A percentile compares a stretch with the other conserved stretches of the same genome.
phyloP scores from a whole-genome alignment of 441 rosid species.

The Gossypium trilobum region DNA sequence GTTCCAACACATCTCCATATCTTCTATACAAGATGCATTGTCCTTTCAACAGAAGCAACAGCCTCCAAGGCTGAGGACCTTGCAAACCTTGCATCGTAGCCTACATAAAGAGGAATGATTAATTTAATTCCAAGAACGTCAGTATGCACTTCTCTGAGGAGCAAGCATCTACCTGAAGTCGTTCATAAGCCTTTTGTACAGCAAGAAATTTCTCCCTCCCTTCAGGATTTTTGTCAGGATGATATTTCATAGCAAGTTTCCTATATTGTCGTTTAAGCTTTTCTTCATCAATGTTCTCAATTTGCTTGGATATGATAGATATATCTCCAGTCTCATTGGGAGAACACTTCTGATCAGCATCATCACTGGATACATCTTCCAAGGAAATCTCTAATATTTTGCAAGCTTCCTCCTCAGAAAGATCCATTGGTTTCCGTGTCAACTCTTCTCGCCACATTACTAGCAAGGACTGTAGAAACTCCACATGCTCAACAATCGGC shows the following conservation, averaged over 20 bases:
- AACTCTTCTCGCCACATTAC: slow-evolving; percentile 99
- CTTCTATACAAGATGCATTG: slow-evolving; percentile 94
- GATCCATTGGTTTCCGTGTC: slow-evolving; percentile 96
- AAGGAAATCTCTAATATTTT: slow-evolving; percentile 79
- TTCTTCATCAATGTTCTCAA: slow-evolving; percentile 98
- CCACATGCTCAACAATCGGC: slow-evolving; percentile 98
- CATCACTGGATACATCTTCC: slow-evolving; percentile 65
- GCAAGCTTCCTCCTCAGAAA: slow-evolving; percentile 99
- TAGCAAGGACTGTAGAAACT: slow-evolving; percentile 85
- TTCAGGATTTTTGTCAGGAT: slow-evolving; percentile 99
- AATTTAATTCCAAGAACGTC: slow-evolving; percentile 9
- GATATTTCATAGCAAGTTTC: slow-evolving; percentile 98
- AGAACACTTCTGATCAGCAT: slow-evolving; percentile 27
- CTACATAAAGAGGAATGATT: slow-evolving; percentile 33
- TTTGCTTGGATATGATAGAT: slow-evolving; percentile 64
- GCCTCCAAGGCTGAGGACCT: slow-evolving; percentile 99
- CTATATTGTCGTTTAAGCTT: slow-evolving; percentile 96
- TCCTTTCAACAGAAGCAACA: slow-evolving; percentile 90
- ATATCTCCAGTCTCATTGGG: slow-evolving; percentile 48
- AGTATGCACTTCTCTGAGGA: neutral
- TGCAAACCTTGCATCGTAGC: slow-evolving; percentile 99
- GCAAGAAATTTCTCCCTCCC: slow-evolving; percentile 98
- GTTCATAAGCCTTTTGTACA: slow-evolving; percentile 97
- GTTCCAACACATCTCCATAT: slow-evolving; percentile 76
- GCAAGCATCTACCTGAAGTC: slow-evolving; percentile 69